A percentile compares a stretch with the other conserved stretches of the same genome.
phyloP scores from a whole-genome alignment of 495 filamentous ascomycete genomes.

The Geopyxis carbonaria region DNA sequence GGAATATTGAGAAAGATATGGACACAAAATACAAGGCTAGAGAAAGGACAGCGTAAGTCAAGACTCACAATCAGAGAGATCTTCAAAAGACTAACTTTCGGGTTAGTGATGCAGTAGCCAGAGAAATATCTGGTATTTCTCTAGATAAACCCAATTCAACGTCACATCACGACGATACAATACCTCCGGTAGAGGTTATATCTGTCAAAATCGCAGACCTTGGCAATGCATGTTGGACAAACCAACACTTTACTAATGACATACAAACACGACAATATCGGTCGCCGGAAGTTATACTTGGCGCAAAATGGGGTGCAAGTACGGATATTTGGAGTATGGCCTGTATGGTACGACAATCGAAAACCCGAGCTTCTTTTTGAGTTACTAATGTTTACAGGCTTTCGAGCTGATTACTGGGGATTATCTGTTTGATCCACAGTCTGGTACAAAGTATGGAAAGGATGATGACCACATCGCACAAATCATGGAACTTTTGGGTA shows the following conservation, averaged over 20 bases:
- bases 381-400: conserved; percentile 37
- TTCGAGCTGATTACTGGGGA: conserved; percentile 98
- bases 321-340: conserved; percentile 99
- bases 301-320: conserved; percentile 94
- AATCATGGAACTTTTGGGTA: conserved; percentile 91
- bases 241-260: conserved; percentile 98
- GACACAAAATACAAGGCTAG: conserved; percentile 66
- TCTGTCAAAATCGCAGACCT: conserved; percentile 98
- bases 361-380: background rate
- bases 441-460: conserved; percentile 97
- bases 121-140: conserved; percentile 87
- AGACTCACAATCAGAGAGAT: background rate
- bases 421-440: conserved; percentile 97
- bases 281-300: conserved; percentile 91
- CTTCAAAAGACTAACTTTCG: conserved; percentile 7
- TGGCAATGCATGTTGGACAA: conserved; percentile 96
- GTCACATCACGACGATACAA: conserved; percentile 32
- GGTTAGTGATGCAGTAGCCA: conserved; percentile 65
- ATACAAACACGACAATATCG: conserved; percentile 97
- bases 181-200: conserved; percentile 49
- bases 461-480: conserved; percentile 99
- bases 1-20: conserved; percentile 27
- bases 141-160: conserved; percentile 53
- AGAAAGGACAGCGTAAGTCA: conserved; percentile 82
- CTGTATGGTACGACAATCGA: conserved; percentile 58